Evolutionary conservation across 1,284 basidiomycete species (phyloP).

Genomic region (Caloboletus inedulis): DNA sequence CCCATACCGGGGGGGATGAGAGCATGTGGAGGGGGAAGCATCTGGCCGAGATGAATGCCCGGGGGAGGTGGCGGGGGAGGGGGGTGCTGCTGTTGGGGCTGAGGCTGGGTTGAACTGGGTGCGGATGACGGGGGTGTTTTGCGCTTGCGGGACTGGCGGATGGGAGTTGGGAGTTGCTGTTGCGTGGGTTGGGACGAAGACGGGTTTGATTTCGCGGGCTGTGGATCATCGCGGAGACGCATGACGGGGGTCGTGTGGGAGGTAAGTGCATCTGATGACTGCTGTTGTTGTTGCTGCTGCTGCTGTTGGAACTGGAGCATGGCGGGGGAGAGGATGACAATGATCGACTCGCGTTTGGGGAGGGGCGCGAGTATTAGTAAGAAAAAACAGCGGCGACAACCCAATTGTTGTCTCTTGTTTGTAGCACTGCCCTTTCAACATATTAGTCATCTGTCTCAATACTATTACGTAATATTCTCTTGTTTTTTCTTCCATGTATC

Average conservation of each 20-base stretch:
- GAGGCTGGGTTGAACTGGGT: slow-evolving; percentile 21
- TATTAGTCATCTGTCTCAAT: slow-evolving; percentile 7
- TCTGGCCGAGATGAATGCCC: slow-evolving; percentile 41
- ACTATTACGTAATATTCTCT: slow-evolving; percentile 17
- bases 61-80: slow-evolving; percentile 24
- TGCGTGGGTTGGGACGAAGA: slow-evolving; percentile 22
- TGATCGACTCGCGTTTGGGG: slow-evolving; percentile 37
- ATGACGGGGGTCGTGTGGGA: slow-evolving; percentile 45
- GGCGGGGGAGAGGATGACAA: slow-evolving; percentile 34
- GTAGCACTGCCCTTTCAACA: neutral
- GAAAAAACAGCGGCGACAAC: slow-evolving; percentile 25
- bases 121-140: slow-evolving; percentile 42
- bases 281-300: slow-evolving; percentile 27
- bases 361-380: slow-evolving; percentile 38
- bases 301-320: slow-evolving; percentile 34
- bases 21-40: slow-evolving; percentile 51
- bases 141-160: slow-evolving; percentile 46
- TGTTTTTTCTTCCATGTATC: slow-evolving; percentile 44
- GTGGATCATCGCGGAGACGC: slow-evolving; percentile 59
- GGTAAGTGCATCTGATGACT: slow-evolving; percentile 37
- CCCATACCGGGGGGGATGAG: slow-evolving; percentile 43
- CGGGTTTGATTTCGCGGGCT: slow-evolving; percentile 12
- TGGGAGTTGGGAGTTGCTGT: slow-evolving; percentile 33
- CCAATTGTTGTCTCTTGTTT: slow-evolving; percentile 27
- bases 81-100: slow-evolving; percentile 27